A percentile compares a stretch with the other conserved stretches of the same genome.
Conservation (phyloP, 345 rosid genomes). For the Balakata baccata region DNA sequence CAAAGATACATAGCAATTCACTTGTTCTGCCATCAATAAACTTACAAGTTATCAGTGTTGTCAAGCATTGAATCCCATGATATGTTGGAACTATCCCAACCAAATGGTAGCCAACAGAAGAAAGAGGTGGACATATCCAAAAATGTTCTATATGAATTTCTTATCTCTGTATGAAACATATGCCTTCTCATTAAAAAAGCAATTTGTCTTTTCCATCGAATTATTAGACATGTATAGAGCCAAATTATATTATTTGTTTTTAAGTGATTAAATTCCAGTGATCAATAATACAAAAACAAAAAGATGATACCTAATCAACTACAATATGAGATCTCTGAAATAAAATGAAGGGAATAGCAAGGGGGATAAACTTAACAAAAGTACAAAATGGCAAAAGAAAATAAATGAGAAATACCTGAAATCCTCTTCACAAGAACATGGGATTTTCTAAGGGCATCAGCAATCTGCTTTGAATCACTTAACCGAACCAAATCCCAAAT, state of each 20-base stretch:
- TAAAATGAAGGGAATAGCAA: background rate
- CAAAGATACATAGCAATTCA: background rate
- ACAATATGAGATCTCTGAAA: background rate
- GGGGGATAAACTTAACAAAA: background rate
- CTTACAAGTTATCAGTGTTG: background rate
- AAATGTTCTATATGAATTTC: background rate
- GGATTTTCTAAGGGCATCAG: conserved; percentile 43
- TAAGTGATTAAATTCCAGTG: background rate
- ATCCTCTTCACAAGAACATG: conserved; percentile 39
- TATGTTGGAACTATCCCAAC: background rate
- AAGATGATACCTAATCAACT: background rate
- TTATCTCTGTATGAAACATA: background rate
- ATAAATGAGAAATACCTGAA: conserved; percentile 42
- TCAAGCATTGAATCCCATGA: background rate
- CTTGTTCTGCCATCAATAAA: background rate
- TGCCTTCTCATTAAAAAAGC: too few relatives aligned
- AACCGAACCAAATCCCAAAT: conserved; percentile 49
- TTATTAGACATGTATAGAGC: background rate
- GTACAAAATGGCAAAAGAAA: background rate
- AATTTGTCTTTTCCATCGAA: background rate
- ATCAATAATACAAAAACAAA: background rate
- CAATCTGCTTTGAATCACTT: conserved; percentile 42
- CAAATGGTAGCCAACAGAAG: background rate
- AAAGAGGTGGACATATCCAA: background rate
- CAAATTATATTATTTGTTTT: background rate